phyloP scores from a whole-genome alignment of 2,329 filamentous ascomycete species.

The Pseudocercospora pini-densiflorae region DNA sequence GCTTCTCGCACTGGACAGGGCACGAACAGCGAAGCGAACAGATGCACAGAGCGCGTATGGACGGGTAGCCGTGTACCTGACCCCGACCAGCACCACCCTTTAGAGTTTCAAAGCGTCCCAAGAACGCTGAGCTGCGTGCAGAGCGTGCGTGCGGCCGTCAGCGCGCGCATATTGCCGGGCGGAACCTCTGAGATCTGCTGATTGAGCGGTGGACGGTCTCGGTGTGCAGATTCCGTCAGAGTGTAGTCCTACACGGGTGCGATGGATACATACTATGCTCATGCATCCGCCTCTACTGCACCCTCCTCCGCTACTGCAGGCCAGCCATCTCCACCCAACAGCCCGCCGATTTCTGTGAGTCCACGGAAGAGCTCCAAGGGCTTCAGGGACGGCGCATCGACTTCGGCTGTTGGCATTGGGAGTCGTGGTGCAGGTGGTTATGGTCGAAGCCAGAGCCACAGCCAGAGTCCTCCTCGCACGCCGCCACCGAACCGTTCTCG shows the following conservation, averaged over 20 bases:
- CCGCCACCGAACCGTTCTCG: slow-evolving; percentile 15
- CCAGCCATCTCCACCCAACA: slow-evolving; percentile 9
- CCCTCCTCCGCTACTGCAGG: slow-evolving; percentile 2
- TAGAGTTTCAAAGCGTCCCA: slow-evolving; percentile 6
- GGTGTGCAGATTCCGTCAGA: neutral
- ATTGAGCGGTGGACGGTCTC: slow-evolving; percentile 1
- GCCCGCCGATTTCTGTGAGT: slow-evolving; percentile 7
- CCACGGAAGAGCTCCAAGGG: slow-evolving; percentile 7
- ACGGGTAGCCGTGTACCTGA: neutral
- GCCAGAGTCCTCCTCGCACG: slow-evolving; percentile 21
- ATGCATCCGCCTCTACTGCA: slow-evolving; percentile 7
- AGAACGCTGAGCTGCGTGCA: slow-evolving; percentile 1
- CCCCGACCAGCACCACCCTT: neutral
- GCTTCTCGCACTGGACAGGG: neutral
- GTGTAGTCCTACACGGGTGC: neutral
- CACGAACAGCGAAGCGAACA: neutral
- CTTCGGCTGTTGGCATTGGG: neutral
- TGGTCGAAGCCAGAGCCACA: slow-evolving; percentile 9
- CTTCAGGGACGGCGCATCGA: slow-evolving; percentile 1
- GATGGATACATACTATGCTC: slow-evolving; percentile 8
- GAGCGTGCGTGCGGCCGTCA: neutral
- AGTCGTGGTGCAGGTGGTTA: neutral
- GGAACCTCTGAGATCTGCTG: slow-evolving; percentile 8
- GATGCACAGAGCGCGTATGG: neutral
- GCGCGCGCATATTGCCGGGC: neutral